Percentiles rank a stretch among this genome's conserved stretches.
Evolutionary conservation across 2,329 filamentous ascomycete genomes (phyloP).

Genomic region (Byssochlamys sp.): DNA sequence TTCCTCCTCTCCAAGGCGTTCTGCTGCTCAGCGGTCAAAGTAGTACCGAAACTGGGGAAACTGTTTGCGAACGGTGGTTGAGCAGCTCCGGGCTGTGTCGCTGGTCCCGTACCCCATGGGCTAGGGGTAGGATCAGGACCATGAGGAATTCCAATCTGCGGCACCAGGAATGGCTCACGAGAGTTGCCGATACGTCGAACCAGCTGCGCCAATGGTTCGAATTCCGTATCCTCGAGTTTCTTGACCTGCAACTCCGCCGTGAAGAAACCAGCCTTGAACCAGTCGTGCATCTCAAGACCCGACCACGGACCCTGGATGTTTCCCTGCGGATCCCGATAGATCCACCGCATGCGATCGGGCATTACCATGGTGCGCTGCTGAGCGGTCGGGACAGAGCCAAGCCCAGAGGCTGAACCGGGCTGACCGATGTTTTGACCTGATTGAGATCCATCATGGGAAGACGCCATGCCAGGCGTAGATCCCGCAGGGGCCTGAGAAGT

Average conservation of each 20-base stretch:
- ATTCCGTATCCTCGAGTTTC: slow-evolving; percentile 85
- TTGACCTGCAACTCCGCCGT: slow-evolving; percentile 88
- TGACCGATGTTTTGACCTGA: slow-evolving; percentile 26
- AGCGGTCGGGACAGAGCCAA: slow-evolving; percentile 57
- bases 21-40: slow-evolving; percentile 91
- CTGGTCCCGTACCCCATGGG: slow-evolving; percentile 42
- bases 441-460: slow-evolving; percentile 20
- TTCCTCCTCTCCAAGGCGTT: slow-evolving; percentile 93
- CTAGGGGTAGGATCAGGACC: slow-evolving; percentile 54
- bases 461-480: slow-evolving; percentile 22
- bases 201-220: slow-evolving; percentile 87
- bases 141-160: slow-evolving; percentile 90
- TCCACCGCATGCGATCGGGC: slow-evolving; percentile 98
- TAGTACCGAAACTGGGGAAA: slow-evolving; percentile 93
- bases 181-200: slow-evolving; percentile 95
- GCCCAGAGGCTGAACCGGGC: slow-evolving; percentile 41
- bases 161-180: slow-evolving; percentile 90
- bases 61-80: slow-evolving; percentile 84
- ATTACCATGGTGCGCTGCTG: slow-evolving; percentile 91
- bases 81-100: slow-evolving; percentile 47
- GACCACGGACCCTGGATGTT: slow-evolving; percentile 90
- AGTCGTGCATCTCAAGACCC: slow-evolving; percentile 97
- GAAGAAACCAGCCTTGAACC: slow-evolving; percentile 98
- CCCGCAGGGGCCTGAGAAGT: slow-evolving; percentile 28
- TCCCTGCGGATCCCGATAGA: slow-evolving; percentile 89